A percentile compares a stretch with the other conserved stretches of the same genome.
Evolutionary conservation across 805 yeast genomes (phyloP).

Genomic region (Tetrapisispora iriomotensis): DNA sequence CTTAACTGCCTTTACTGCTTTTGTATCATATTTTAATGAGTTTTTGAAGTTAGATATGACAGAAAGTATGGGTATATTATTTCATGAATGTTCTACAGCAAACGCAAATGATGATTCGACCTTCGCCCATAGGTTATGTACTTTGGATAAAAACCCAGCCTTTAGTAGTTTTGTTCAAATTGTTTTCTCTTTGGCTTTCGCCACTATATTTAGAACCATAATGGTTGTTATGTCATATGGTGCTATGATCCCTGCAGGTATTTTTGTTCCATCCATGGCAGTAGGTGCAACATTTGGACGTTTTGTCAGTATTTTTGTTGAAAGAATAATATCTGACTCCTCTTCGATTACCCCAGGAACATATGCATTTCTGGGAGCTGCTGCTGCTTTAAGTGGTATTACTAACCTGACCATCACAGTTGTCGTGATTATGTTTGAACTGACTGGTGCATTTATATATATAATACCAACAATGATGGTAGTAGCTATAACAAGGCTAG

Average conservation of each 20-base stretch:
- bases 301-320: slow-evolving; percentile 67
- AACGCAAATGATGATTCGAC: slow-evolving; percentile 26
- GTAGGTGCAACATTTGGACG: slow-evolving; percentile 94
- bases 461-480: slow-evolving; percentile 95
- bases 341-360: slow-evolving; percentile 84
- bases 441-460: slow-evolving; percentile 89
- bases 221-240: slow-evolving; percentile 84
- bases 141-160: slow-evolving; percentile 27
- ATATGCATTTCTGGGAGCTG: slow-evolving; percentile 93
- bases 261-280: slow-evolving; percentile 94
- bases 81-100: slow-evolving; percentile 57
- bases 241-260: slow-evolving; percentile 93
- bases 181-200: slow-evolving; percentile 49
- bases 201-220: slow-evolving; percentile 60
- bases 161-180: slow-evolving; percentile 25
- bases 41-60: slow-evolving; percentile 88
- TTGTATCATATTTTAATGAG: slow-evolving; percentile 73
- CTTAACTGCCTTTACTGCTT: slow-evolving; percentile 60
- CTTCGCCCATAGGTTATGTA: slow-evolving; percentile 36
- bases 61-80: slow-evolving; percentile 81
- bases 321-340: slow-evolving; percentile 34
- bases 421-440: slow-evolving; percentile 89
- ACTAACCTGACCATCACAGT: slow-evolving; percentile 89
- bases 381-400: slow-evolving; percentile 88
- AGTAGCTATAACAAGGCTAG: slow-evolving; percentile 74